Conservation (phyloP, 75 land plant genomes). For the Pinus albicaulis region DNA sequence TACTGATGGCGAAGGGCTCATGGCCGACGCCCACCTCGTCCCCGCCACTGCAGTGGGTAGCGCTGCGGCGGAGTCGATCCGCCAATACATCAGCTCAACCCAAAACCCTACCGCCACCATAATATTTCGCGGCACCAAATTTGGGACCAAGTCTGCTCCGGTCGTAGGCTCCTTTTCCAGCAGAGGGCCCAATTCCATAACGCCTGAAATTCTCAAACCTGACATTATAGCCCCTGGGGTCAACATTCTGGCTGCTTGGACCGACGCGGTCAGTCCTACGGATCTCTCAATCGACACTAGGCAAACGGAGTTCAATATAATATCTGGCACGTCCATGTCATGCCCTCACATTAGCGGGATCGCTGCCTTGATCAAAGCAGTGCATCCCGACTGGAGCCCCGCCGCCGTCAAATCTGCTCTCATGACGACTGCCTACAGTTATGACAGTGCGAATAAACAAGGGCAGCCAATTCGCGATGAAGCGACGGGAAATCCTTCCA, state of each 20-base stretch:
- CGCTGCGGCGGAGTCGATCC: constrained; percentile 44
- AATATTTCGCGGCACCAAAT: constrained; percentile 52
- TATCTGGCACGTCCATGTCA: no score
- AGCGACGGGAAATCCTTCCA: constrained; percentile 53
- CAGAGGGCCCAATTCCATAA: constrained; percentile 67
- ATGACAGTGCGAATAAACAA: no score
- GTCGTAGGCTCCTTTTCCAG: constrained; percentile 79
- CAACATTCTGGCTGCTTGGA: constrained; percentile 84
- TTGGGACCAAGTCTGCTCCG: constrained; percentile 74
- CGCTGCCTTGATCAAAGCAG: no score
- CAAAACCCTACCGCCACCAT: constrained; percentile 46
- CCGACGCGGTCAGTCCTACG: constrained; percentile 51
- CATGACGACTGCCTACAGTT: constrained; percentile 78
- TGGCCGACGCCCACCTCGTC: constrained; percentile 71
- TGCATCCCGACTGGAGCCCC: constrained; percentile 10
- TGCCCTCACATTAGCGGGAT: no score
- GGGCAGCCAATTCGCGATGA: no score
- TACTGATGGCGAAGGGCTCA: constrained; percentile 66
- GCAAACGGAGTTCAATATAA: no score
- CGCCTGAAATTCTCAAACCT: constrained; percentile 68
- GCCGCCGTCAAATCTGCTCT: constrained; percentile 86
- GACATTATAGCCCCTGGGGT: constrained; percentile 88
- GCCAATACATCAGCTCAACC: constrained; percentile 44
- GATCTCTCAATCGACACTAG: constrained; percentile 33
- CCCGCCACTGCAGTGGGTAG: constrained; percentile 62